Percentiles rank a stretch among this genome's conserved stretches.
Conservation (phyloP, 1,139 yeast genomes). For the Debaryomyces singareniensis region DNA sequence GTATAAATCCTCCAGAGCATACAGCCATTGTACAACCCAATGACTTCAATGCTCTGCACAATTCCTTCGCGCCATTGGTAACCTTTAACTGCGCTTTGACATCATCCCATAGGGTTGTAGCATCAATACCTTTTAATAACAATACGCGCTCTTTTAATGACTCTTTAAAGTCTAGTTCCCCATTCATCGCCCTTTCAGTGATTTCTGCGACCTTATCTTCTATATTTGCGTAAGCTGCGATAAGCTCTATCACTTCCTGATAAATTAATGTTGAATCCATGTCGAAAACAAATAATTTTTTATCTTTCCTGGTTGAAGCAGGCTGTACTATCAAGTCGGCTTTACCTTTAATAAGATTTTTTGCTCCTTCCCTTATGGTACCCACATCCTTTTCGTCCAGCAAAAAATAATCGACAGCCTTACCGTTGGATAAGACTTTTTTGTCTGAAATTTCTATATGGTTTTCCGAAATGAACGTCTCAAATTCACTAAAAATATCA, state of each 20-base stretch:
- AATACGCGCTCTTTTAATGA: slow-evolving; percentile 71
- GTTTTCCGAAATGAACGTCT: too few species aligned
- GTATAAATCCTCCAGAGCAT: slow-evolving; percentile 91
- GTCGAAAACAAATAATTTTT: slow-evolving; percentile 79
- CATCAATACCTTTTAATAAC: slow-evolving; percentile 73
- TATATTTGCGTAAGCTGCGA: slow-evolving; percentile 53
- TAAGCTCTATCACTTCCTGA: slow-evolving; percentile 94
- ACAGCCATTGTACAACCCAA: slow-evolving; percentile 75
- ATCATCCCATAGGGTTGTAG: slow-evolving; percentile 70
- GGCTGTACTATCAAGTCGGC: slow-evolving; percentile 33
- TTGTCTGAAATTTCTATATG: too few species aligned
- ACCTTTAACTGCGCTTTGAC: slow-evolving; percentile 61
- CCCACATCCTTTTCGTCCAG: too few species aligned
- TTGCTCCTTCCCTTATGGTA: slow-evolving; percentile 2
- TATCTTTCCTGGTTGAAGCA: slow-evolving; percentile 31
- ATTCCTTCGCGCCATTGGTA: slow-evolving; percentile 78
- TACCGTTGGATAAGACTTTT: not conserved
- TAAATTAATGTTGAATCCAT: slow-evolving; percentile 97
- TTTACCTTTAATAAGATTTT: too few species aligned
- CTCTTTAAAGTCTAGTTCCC: slow-evolving; percentile 86
- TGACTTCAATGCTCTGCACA: slow-evolving; percentile 55
- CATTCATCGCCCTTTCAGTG: slow-evolving; percentile 95
- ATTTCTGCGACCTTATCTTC: slow-evolving; percentile 43
- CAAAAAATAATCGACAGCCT: not conserved
- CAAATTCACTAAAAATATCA: not conserved